A percentile compares a stretch with the other conserved stretches of the same genome.
Evolutionary conservation across 2,329 filamentous ascomycete species (phyloP).

Genomic region (Fusarium continuum): DNA sequence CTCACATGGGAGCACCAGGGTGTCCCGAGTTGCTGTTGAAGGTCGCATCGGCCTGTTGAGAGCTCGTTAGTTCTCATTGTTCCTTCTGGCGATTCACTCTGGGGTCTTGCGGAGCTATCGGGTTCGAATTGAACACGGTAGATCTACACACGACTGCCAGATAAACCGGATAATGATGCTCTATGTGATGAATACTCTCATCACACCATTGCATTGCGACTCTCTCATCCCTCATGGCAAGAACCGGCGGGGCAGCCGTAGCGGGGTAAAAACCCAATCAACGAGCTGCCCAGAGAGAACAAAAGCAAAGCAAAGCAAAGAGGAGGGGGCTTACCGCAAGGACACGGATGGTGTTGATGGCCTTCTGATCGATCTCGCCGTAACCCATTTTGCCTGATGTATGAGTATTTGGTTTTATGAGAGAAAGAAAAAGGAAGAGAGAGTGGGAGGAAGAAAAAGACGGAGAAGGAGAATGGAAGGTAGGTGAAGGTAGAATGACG

Average conservation of each 20-base stretch:
- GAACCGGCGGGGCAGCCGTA: conserved; percentile 44
- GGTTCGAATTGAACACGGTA: not conserved
- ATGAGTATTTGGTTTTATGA: conserved; percentile 37
- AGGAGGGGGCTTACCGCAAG: conserved; percentile 77
- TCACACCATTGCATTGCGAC: conserved; percentile 20
- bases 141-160: not conserved
- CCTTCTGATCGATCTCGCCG: conserved; percentile 85
- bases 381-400: conserved; percentile 78
- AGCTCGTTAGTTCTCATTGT: conserved; percentile 40
- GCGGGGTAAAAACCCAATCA: conserved; percentile 50
- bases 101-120: not conserved
- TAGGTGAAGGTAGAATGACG: conserved; percentile 36
- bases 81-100: not conserved
- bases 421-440: conserved; percentile 40
- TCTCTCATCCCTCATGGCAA: conserved; percentile 17
- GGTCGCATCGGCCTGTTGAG: conserved; percentile 90
- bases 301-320: conserved; percentile 23
- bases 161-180: not conserved
- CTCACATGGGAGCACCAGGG: conserved; percentile 95
- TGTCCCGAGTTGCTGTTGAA: conserved; percentile 96
- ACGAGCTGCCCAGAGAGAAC: conserved; percentile 41
- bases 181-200: conserved; percentile 13
- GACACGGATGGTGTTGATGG: conserved; percentile 97
- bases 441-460: conserved; percentile 36
- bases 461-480: conserved; percentile 26